These are phyloP conservation scores for Alternaria conjuncta DNA, from an alignment of 2,329 filamentous ascomycete species.

Conservation along the genomic window DNA sequence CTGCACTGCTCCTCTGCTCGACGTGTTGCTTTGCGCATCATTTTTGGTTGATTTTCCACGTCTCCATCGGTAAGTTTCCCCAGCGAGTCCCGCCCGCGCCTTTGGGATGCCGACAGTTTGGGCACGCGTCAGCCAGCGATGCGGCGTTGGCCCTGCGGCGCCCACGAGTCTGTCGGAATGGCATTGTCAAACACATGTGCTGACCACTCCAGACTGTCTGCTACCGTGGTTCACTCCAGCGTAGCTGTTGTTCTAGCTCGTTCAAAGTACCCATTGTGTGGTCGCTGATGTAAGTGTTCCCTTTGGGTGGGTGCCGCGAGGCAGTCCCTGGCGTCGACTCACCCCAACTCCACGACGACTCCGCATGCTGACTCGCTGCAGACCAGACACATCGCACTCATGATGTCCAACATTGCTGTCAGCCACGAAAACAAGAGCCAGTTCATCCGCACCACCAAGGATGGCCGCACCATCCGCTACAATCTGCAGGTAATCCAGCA, in stretches of 20 bases:
- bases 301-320: constrained; percentile 15
- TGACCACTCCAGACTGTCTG: constrained; percentile 15
- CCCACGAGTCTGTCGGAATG: constrained; percentile 12
- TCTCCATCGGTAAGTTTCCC: constrained; percentile 16
- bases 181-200: constrained; percentile 7
- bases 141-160: constrained; percentile 16
- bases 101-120: constrained; percentile 18
- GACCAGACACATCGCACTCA: constrained; percentile 10
- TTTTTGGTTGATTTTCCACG: not conserved
- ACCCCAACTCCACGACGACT: constrained; percentile 16
- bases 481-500: constrained; percentile 87
- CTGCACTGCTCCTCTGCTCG: not conserved
- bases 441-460: constrained; percentile 68
- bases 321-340: constrained; percentile 10
- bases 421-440: constrained; percentile 63
- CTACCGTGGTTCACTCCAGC: constrained; percentile 23
- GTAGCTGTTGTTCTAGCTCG: constrained; percentile 14
- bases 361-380: constrained; percentile 19
- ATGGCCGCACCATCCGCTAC: constrained; percentile 81
- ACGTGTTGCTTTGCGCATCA: not conserved
- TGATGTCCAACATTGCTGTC: constrained; percentile 55
- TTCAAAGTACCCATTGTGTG: not conserved
- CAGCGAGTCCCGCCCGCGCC: constrained; percentile 1
- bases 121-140: constrained; percentile 19
- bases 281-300: constrained; percentile 18